These are phyloP conservation scores for Ramaria sp. DNA, from an alignment of 768 basidiomycete species.

Conservation along the genomic window DNA sequence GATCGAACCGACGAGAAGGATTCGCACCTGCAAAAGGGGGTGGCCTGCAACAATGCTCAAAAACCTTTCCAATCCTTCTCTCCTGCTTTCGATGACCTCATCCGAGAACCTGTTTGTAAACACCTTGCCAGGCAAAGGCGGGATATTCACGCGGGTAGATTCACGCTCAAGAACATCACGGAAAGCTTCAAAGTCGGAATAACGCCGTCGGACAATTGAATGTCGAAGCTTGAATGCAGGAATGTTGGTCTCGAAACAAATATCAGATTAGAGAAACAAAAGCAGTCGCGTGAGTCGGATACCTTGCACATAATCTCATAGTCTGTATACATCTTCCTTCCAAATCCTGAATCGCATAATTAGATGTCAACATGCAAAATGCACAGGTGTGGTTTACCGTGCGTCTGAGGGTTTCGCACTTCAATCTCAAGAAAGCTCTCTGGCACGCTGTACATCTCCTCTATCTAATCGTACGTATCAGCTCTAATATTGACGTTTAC, in stretches of 20 bases:
- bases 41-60: constrained; percentile 95
- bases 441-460: constrained; percentile 97
- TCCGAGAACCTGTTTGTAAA: constrained; percentile 98
- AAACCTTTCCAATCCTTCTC: constrained; percentile 93
- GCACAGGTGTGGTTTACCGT: constrained; percentile 43
- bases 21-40: constrained; percentile 80
- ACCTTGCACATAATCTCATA: constrained; percentile 98
- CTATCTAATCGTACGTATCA: constrained; percentile 46
- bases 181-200: constrained; percentile 94
- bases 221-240: constrained; percentile 97
- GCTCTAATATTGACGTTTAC: constrained; percentile 7
- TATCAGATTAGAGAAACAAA: constrained; percentile 6
- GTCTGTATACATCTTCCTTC: constrained; percentile 98
- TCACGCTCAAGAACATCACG: constrained; percentile 96
- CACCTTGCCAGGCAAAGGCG: constrained; percentile 92
- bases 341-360: constrained; percentile 54
- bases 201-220: constrained; percentile 77
- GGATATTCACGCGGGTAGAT: constrained; percentile 95
- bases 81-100: constrained; percentile 85
- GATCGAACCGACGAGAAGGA: not conserved
- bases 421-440: constrained; percentile 98
- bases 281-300: constrained; percentile 13
- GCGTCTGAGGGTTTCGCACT: constrained; percentile 92
- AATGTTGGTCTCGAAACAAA: constrained; percentile 76
- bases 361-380: not conserved